Conservation (phyloP, 176 grass and related monocot genomes). For the Zoysia pacifica region DNA sequence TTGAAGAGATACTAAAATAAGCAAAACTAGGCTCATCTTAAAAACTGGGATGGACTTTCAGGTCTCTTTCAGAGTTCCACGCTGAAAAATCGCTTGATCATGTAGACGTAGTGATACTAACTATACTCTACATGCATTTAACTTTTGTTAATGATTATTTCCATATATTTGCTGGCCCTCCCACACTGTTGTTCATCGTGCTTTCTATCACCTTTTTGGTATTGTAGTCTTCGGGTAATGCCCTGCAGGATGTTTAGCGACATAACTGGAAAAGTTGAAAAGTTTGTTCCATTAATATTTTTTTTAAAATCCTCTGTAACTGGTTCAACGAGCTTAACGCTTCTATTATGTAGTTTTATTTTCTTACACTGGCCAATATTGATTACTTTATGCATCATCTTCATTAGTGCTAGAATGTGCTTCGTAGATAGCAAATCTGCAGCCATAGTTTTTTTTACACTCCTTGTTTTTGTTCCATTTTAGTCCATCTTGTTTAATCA, state of each 20-base stretch:
- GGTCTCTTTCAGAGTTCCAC: neutral
- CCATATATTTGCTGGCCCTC: neutral
- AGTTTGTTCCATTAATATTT: constrained; percentile 7
- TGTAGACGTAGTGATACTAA: neutral
- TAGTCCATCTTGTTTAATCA: neutral
- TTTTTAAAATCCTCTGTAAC: constrained; percentile 3
- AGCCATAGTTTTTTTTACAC: neutral
- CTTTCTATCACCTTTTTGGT: constrained; percentile 10
- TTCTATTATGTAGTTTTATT: constrained; percentile 1
- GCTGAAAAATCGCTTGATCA: neutral
- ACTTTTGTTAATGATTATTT: neutral
- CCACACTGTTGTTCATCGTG: constrained; percentile 21
- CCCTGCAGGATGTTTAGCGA: constrained; percentile 9
- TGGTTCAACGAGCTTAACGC: constrained; percentile 5
- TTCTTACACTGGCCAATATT: neutral
- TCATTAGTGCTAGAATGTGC: neutral
- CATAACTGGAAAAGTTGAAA: constrained; percentile 11
- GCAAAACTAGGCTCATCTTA: neutral
- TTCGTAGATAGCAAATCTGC: neutral
- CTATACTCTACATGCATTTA: neutral
- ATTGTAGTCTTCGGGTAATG: neutral
- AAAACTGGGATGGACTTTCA: neutral
- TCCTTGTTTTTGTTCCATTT: neutral
- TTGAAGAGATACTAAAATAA: neutral
- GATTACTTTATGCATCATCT: constrained; percentile 1